Base-by-base conservation (phyloP, 176 grass and related monocot species). In the Carex cristatella region DNA sequence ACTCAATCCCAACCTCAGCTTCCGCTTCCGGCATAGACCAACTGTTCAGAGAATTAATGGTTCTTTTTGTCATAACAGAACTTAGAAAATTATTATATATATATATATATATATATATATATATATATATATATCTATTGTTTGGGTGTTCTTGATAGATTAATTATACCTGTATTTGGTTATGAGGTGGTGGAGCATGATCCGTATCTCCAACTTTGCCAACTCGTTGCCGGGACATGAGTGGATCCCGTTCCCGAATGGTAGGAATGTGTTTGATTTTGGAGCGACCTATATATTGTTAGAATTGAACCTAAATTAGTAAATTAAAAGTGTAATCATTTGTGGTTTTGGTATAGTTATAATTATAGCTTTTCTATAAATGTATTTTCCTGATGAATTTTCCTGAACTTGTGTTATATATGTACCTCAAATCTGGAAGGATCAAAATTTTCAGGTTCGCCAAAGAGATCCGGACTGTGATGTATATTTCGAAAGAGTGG, bases 401-500 rank as follows among this genome's bases (percentile, higher is more conserved):
- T 48, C 8, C 3, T 72, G 31, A 37, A n/a, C 32, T 48, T 48
- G 38, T 3, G 18, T 27, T 78, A 1, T 18, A 12, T 78, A 1
- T 30, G 37, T 77, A 98, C 96, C 97, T 96, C 87, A 85, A 99
- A 99, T 69, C 97, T 91, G 27, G 97, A 94, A 42, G 97, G 97
- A 33, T 99, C 97, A 84, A 96, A 99, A 79, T 91, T 99, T 32
- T 99, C 93, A 7, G 97, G 97, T 70, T 80, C 81, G 0, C 86
- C 27, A 86, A 94, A 99, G 85, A 92, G 91, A 62, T 94, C 91
- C 15, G 96, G 85, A 85, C 77, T 95, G 97, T 96, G 97, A 86
- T 99, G 97, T 79, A 99, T 99, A 91, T 96, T 99, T 59, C 97
- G 78, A 84, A 99, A 99, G 66, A 99, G 88, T 35, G 97, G 97